Evolutionary conservation across 495 filamentous ascomycete species (phyloP).

Genomic region (Cenococcum geophilum): DNA sequence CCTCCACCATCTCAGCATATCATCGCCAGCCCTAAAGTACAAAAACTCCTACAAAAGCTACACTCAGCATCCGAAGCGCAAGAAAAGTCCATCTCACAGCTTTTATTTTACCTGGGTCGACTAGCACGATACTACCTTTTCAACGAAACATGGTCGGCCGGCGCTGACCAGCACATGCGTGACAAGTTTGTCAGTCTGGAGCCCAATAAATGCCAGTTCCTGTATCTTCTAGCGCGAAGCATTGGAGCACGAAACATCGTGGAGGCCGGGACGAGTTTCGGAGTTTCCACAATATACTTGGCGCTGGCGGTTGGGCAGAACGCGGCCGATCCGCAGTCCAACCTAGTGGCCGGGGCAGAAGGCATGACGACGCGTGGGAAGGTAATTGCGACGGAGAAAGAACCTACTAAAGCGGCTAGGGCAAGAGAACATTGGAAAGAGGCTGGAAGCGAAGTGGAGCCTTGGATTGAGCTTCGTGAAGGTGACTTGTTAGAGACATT

Average conservation of each 20-base stretch:
- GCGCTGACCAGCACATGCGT: constrained; percentile 29
- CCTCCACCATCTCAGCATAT: too few species aligned
- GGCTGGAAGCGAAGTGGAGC: constrained; percentile 41
- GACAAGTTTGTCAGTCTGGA: constrained; percentile 52
- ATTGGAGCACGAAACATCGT: constrained; percentile 47
- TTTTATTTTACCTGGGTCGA: too few species aligned
- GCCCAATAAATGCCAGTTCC: constrained; percentile 47
- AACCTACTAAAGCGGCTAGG: constrained; percentile 42
- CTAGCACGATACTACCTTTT: too few species aligned
- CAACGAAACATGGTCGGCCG: too few species aligned
- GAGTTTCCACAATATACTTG: constrained; percentile 56
- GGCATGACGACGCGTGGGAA: constrained; percentile 29
- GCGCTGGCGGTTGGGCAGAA: constrained; percentile 48
- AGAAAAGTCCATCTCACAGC: too few species aligned
- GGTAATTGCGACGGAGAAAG: constrained; percentile 53
- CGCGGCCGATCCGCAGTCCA: constrained; percentile 2
- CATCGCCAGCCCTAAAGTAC: too few species aligned
- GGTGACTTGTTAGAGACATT: constrained; percentile 52
- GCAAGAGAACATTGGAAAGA: constrained; percentile 47
- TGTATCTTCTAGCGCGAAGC: constrained; percentile 43
- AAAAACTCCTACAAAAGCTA: too few species aligned
- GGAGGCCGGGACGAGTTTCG: constrained; percentile 54
- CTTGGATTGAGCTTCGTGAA: constrained; percentile 47
- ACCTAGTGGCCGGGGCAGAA: not conserved
- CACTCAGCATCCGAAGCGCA: too few species aligned